Base-by-base conservation (phyloP, 768 basidiomycete species). In the Harrya chromipes region DNA sequence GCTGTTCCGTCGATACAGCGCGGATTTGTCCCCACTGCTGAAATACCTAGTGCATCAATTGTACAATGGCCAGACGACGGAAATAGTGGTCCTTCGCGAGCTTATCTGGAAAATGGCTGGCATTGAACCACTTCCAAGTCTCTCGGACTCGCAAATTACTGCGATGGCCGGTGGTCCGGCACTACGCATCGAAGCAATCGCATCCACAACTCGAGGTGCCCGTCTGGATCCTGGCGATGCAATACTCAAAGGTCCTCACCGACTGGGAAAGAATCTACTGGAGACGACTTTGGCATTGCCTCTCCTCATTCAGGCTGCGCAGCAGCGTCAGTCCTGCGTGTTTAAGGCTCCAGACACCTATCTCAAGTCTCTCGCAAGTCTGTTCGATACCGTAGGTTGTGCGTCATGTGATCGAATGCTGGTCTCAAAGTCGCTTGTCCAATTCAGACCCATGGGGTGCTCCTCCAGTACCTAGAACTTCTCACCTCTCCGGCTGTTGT, bases 41-140 rank as follows among this genome's bases (percentile, higher is more conserved):
- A 88, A 84, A 66, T 97, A 95, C 60, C 81, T 98, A 55, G 87
- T 90, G 36, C 91, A 98, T 63, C 93, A 94, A 63, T 75, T 98
- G 26, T 81, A 87, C 63, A 81, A 82, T 40, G 85, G 84, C 31
- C 84, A 92, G 62, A 81, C 90, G 1, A 85, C 88, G 11, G 94
- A 98, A 60, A 84, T 97, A 38, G 80, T 94, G 19, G 89, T 98
- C 20, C 75, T 99, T n/a, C 82, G 87, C 27, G 93, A 95, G 61
- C 72, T 99, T 43, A 91, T 98, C 43, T 87, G 84, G 80, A 90
- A 92, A 65, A 95, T 97, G 92, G 87, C 93, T 6, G 93, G 90
- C 4, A 90, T 97, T 50, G 87, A 95, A 60, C 91, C 93, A 4
- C 73, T 97, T 43, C 90, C 91, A 0, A 93, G 85, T 65, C 72